phyloP scores from a whole-genome alignment of 306 rosid genomes.

The Erythrophleum fordii region DNA sequence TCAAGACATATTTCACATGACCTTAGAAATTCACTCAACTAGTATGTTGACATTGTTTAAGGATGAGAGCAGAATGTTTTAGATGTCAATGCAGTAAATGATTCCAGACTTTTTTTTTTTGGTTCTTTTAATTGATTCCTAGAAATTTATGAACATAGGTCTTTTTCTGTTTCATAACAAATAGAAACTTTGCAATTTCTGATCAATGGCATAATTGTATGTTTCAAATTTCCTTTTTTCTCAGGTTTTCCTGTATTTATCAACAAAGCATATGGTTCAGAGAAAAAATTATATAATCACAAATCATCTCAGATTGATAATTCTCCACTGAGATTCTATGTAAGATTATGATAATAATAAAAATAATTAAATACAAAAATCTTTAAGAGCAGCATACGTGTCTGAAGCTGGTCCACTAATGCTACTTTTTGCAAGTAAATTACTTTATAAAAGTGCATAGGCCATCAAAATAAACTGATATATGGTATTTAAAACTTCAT shows the following conservation, averaged over 20 bases:
- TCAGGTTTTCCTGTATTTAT: not conserved
- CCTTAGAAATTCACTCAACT: not conserved
- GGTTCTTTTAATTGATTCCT: not conserved
- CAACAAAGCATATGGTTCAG: not conserved
- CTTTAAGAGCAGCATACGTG: not conserved
- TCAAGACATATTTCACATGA: not conserved
- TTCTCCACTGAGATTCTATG: not conserved
- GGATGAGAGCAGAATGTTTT: not conserved
- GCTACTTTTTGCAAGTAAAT: not conserved
- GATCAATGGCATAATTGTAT: conserved; percentile 3
- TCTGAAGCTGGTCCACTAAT: not conserved
- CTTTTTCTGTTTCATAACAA: not conserved
- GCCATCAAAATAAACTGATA: not conserved
- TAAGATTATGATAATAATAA: not conserved
- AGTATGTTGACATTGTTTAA: not conserved
- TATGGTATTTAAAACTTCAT: not conserved
- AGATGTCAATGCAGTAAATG: not conserved
- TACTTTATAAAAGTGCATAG: not conserved
- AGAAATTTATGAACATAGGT: not conserved
- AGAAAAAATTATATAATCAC: not conserved
- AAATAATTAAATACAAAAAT: too few relatives aligned
- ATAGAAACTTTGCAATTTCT: not conserved
- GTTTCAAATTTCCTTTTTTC: not conserved
- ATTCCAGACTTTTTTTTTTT: not conserved
- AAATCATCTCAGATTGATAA: not conserved